These are phyloP conservation scores for Medicago arabica DNA, from an alignment of 306 rosid genomes.

Conservation along the genomic window DNA sequence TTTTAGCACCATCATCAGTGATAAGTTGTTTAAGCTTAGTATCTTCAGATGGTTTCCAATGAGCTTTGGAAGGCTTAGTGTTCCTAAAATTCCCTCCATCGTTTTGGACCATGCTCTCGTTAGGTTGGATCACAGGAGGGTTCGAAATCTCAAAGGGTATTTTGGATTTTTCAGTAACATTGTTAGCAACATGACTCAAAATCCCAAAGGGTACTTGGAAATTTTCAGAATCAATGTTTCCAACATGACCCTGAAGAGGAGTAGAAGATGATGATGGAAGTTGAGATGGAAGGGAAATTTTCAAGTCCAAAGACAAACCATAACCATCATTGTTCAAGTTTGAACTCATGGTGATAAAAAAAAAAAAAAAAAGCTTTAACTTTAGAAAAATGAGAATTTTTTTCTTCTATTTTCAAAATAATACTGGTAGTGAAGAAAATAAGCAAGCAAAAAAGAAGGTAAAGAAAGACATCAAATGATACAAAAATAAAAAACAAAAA, in stretches of 20 bases:
- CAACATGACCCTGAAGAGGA: conserved; percentile 6
- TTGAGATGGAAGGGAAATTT: background rate
- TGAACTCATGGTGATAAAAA: conserved; percentile 51
- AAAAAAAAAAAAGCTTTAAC: conserved; percentile 27
- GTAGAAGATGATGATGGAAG: conserved; percentile 4
- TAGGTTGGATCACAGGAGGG: conserved; percentile 19
- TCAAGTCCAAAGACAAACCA: conserved; percentile 41
- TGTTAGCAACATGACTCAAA: too few relatives aligned
- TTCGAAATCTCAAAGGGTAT: conserved; percentile 48
- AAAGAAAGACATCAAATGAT: background rate
- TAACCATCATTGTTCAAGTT: conserved; percentile 38
- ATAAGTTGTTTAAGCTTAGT: conserved; percentile 77
- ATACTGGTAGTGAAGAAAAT: background rate
- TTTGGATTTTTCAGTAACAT: conserved; percentile 36
- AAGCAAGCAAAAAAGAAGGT: background rate
- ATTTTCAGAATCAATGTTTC: too few relatives aligned
- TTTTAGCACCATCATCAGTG: conserved; percentile 76
- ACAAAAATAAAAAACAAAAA: too few relatives aligned
- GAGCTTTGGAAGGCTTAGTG: conserved; percentile 73
- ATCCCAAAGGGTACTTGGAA: too few relatives aligned
- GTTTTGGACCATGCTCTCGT: conserved; percentile 26
- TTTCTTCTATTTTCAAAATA: conserved; percentile 10
- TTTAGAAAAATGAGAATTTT: background rate
- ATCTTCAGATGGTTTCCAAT: conserved; percentile 95
- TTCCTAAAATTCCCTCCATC: conserved; percentile 37